Base-by-base conservation (phyloP, 208 protist species). In the Paratrypanosoma confusum region DNA sequence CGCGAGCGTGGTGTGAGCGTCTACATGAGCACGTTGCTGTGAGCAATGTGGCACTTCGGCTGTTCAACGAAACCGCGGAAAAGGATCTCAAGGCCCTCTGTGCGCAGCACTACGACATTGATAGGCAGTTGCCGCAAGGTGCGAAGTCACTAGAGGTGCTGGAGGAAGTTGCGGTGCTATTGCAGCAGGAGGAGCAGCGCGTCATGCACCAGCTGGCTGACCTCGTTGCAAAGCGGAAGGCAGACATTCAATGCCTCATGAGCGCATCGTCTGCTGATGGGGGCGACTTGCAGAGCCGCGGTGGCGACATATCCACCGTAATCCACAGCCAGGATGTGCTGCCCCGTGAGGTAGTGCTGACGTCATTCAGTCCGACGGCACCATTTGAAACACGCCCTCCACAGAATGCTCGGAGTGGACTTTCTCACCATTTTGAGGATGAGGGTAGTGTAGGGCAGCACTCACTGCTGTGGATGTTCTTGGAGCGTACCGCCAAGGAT, bases 1-100 rank as follows among this genome's bases (percentile, higher is more conserved):
- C 66, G 6, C 24, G 73, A 10, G 50, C 22, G 29, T 81, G 73
- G 76, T 60, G 45, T 21, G 36, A 59, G 34, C 62, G 76, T 1
- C 55, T 63, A 5, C 59, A 63, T 1, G 65, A 82, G 37, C 74
- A 81, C 32, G 63, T 90, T 36, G 64, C 86, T 18, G 39, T 86
- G 10, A 57, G 76, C 36, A 56, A 65, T 17, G 62, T 65, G 0
- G 43, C 53, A 18, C 62, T 81, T 24, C 85, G 86, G 54, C 50
- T 56, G 10, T 31, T 65, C 39, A 72, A 65, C 22, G 59, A 40
- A 24, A n/a, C 46, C 14, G 71, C 54, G 18, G 47, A 64, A 8
- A 45, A 33, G 0, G 72, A 90, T 25, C 56, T 86, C 22, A 29
- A 82, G 17, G 52, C 69, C 43, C 57, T 84, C 27, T 72, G 70